Evolutionary conservation across 2,329 filamentous ascomycete species (phyloP).

Genomic region (Metarhizium robertsii): DNA sequence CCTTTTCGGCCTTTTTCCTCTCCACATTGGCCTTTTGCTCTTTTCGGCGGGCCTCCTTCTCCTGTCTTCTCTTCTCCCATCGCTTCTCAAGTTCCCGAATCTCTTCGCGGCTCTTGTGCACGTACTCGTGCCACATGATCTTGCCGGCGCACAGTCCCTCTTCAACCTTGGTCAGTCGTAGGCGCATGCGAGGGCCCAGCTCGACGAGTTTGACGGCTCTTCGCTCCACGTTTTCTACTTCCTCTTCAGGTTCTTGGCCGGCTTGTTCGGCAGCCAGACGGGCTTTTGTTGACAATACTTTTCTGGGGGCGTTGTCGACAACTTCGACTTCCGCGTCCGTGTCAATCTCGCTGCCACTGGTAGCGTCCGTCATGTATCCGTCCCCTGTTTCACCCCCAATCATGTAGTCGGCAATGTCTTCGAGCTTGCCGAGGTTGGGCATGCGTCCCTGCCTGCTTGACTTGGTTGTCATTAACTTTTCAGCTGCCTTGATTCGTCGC

Average conservation of each 20-base stretch:
- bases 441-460: conserved; percentile 58
- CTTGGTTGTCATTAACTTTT: conserved; percentile 59
- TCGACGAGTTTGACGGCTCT: conserved; percentile 88
- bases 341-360: conserved; percentile 83
- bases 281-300: conserved; percentile 47
- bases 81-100: conserved; percentile 68
- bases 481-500: conserved; percentile 73
- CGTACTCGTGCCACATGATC: conserved; percentile 95
- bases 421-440: conserved; percentile 81
- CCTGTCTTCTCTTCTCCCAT: conserved; percentile 68
- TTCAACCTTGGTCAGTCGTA: conserved; percentile 91
- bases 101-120: conserved; percentile 75
- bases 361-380: conserved; percentile 76
- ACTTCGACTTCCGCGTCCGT: conserved; percentile 96
- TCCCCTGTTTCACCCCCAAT: conserved; percentile 68
- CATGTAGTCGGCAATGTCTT: conserved; percentile 92
- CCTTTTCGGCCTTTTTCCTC: conserved; percentile 55
- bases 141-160: conserved; percentile 85
- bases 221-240: conserved; percentile 60
- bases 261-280: conserved; percentile 30
- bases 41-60: conserved; percentile 74
- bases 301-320: conserved; percentile 52
- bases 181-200: conserved; percentile 78
- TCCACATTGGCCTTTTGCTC: conserved; percentile 87
- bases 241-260: conserved; percentile 34